A percentile compares a stretch with the other conserved stretches of the same genome.
Evolutionary conservation across 225 moss, liverwort and hornwort species (phyloP).

Genomic region (Neckera pumila): DNA sequence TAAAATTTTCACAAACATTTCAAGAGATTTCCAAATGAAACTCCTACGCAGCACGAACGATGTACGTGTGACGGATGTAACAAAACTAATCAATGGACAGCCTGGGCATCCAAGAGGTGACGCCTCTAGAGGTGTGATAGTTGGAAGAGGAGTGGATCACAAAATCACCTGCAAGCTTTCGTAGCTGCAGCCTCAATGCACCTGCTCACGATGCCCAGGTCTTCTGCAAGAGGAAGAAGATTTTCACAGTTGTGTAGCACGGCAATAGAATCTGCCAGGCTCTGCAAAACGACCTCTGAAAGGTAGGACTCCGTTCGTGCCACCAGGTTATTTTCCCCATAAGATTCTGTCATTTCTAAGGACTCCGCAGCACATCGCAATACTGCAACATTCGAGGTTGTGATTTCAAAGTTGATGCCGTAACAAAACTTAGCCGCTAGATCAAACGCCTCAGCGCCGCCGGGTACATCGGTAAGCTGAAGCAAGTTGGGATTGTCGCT

Average conservation of each 20-base stretch:
- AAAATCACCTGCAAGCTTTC: constrained; percentile 71
- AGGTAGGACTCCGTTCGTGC: constrained; percentile 75
- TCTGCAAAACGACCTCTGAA: constrained; percentile 75
- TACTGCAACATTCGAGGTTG: constrained; percentile 84
- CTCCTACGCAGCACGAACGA: not conserved
- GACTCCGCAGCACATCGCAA: constrained; percentile 89
- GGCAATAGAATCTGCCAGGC: constrained; percentile 79
- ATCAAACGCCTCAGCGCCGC: constrained; percentile 94
- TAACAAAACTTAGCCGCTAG: constrained; percentile 97
- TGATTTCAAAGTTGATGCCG: constrained; percentile 96
- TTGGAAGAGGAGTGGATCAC: not conserved
- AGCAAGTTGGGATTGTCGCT: constrained; percentile 59
- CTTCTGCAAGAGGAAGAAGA: constrained; percentile 85
- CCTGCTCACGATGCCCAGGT: constrained; percentile 80
- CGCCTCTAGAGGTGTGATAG: not conserved
- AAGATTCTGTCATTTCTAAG: constrained; percentile 93
- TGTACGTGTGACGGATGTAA: not conserved
- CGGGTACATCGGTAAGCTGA: constrained; percentile 88
- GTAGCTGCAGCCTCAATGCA: constrained; percentile 84
- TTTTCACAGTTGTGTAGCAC: constrained; percentile 96
- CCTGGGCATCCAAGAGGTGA: not conserved
- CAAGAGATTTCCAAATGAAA: not conserved
- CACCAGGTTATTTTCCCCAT: constrained; percentile 77
- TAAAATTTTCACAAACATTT: not conserved
- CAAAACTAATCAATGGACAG: not conserved